Evolutionary conservation across 2,329 filamentous ascomycete species (phyloP).

Genomic region (Epichloe sp.): DNA sequence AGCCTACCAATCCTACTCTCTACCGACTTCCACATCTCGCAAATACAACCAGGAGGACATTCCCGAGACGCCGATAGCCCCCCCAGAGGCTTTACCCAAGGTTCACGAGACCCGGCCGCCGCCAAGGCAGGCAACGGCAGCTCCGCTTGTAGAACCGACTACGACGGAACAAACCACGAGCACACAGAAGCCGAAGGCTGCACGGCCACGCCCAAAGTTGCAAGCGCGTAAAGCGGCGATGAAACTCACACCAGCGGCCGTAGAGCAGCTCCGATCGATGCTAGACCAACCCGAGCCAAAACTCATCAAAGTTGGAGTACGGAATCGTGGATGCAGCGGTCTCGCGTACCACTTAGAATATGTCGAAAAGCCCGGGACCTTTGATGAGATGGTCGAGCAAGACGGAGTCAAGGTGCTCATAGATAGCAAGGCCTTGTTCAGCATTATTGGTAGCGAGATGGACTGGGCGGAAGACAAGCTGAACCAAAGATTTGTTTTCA

Average conservation of each 20-base stretch:
- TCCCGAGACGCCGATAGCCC: constrained; percentile 34
- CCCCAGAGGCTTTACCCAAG: constrained; percentile 28
- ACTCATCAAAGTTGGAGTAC: constrained; percentile 86
- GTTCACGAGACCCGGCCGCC: constrained; percentile 41
- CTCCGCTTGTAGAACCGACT: constrained; percentile 7
- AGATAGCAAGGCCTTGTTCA: constrained; percentile 93
- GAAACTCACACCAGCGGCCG: constrained; percentile 66
- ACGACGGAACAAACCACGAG: background rate
- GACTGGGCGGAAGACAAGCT: constrained; percentile 97
- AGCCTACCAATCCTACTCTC: constrained; percentile 39
- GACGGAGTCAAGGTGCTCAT: constrained; percentile 93
- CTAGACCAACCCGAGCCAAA: constrained; percentile 81
- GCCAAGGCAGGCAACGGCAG: constrained; percentile 11
- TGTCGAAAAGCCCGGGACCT: constrained; percentile 75
- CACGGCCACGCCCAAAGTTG: constrained; percentile 22
- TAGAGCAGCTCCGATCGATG: constrained; percentile 63
- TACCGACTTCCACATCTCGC: constrained; percentile 30
- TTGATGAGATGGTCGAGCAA: constrained; percentile 90
- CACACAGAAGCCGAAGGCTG: constrained; percentile 46
- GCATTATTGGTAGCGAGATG: constrained; percentile 98
- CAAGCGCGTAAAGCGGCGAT: constrained; percentile 80
- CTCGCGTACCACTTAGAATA: constrained; percentile 90
- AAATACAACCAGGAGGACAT: constrained; percentile 28
- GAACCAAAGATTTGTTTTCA: constrained; percentile 83
- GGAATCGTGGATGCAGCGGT: constrained; percentile 87